Conservation (phyloP, 164 flowering plant species). For the Tinospora cordifolia region DNA sequence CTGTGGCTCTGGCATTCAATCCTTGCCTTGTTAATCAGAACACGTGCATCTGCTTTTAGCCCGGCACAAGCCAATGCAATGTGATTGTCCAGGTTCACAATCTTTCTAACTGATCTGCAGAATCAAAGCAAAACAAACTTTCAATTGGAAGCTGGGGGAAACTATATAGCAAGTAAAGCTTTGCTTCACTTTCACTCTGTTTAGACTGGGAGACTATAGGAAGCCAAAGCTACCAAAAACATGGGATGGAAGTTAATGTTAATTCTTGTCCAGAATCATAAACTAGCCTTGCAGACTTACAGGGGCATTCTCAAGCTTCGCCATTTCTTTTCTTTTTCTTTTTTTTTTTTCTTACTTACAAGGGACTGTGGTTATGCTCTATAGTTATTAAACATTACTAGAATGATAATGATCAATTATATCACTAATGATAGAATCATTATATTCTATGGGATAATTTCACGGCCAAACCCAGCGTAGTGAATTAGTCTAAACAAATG, state of each 20-base stretch:
- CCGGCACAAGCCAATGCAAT: slow-evolving; percentile 98
- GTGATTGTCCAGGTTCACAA: slow-evolving; percentile 83
- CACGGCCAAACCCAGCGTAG: neutral
- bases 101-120: slow-evolving; percentile 77
- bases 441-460: neutral
- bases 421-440: too few relatives aligned
- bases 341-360: too few relatives aligned
- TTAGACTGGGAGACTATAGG: too few relatives aligned
- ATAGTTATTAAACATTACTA: too few relatives aligned
- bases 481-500: neutral
- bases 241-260: neutral
- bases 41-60: slow-evolving; percentile 95
- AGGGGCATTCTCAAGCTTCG: neutral
- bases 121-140: slow-evolving; percentile 2
- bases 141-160: neutral
- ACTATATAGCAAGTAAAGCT: too few relatives aligned
- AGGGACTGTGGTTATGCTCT: too few relatives aligned
- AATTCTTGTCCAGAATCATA: neutral
- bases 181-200: too few relatives aligned
- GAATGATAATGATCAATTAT: too few relatives aligned
- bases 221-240: neutral
- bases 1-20: slow-evolving; percentile 95
- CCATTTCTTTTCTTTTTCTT: too few relatives aligned
- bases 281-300: neutral
- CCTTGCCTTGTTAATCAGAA: slow-evolving; percentile 79